A percentile compares a stretch with the other conserved stretches of the same genome.
These are phyloP conservation scores for Phytophthora idaei DNA, from an alignment of 352 stramenopile species.

Conservation along the genomic window DNA sequence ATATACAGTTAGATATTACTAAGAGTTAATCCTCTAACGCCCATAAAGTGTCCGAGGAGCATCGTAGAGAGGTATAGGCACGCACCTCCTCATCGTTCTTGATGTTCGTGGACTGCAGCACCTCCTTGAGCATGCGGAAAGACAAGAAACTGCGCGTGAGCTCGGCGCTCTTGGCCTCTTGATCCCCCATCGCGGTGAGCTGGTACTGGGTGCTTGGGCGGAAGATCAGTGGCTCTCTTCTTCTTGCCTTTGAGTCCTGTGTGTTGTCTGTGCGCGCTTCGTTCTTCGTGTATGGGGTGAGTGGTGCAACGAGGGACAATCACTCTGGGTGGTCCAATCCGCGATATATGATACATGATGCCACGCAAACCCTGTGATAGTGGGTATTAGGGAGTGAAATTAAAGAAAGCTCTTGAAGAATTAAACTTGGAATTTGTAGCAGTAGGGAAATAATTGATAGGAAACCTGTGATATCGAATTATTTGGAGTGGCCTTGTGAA, in stretches of 20 bases:
- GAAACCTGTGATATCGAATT: conserved; percentile 1
- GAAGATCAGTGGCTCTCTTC: conserved; percentile 8
- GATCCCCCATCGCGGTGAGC: conserved; percentile 31
- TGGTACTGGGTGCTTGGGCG: conserved; percentile 5
- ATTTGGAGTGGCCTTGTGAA: not conserved
- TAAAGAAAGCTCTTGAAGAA: not conserved
- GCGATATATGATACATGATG: conserved; percentile 1
- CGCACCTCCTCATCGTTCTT: conserved; percentile 79
- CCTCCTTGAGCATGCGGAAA: conserved; percentile 79
- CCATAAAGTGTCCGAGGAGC: not conserved
- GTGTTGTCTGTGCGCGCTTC: conserved; percentile 21
- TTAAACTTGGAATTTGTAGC: not conserved
- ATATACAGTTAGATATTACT: not conserved
- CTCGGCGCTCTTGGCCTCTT: conserved; percentile 37
- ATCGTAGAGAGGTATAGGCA: not conserved
- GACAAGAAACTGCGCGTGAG: conserved; percentile 70
- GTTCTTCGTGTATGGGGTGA: conserved; percentile 25
- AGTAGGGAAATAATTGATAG: not conserved
- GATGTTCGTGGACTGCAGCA: conserved; percentile 79
- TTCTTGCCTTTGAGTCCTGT: conserved; percentile 5
- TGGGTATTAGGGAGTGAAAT: not conserved
- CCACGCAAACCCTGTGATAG: not conserved
- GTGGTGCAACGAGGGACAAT: conserved; percentile 29
- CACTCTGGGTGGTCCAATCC: conserved; percentile 18
- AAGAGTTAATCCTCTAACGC: not conserved